Evolutionary conservation across 2,329 filamentous ascomycete genomes (phyloP).

Genomic region (Plectosphaerella plurivora): DNA sequence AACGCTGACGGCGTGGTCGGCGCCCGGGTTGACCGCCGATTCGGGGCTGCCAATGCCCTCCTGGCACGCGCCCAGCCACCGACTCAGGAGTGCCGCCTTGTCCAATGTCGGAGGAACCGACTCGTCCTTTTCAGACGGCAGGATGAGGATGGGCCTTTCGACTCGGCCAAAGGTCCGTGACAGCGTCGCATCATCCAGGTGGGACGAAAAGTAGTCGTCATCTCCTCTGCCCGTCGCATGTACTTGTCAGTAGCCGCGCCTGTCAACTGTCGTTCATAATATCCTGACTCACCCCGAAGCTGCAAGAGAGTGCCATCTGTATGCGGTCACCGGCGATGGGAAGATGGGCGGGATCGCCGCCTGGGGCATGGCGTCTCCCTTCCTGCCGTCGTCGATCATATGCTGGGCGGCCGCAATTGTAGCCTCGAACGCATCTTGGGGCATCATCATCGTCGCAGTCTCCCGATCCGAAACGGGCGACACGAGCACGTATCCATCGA

Average conservation of each 20-base stretch:
- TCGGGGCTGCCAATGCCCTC: conserved; percentile 37
- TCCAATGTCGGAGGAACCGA: conserved; percentile 55
- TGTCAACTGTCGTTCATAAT: background rate
- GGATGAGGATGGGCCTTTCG: conserved; percentile 54
- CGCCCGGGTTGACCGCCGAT: conserved; percentile 47
- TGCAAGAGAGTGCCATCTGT: conserved; percentile 45
- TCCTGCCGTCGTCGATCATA: conserved; percentile 50
- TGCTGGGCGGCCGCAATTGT: conserved; percentile 44
- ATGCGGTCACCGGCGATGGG: conserved; percentile 42
- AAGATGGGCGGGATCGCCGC: conserved; percentile 3
- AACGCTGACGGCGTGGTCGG: conserved; percentile 43
- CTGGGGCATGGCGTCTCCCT: conserved; percentile 30
- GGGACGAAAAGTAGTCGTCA: conserved; percentile 82
- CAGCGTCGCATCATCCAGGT: conserved; percentile 56
- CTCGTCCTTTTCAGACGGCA: conserved; percentile 63
- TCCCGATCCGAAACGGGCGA: conserved; percentile 76
- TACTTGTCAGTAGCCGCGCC: background rate
- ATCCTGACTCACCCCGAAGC: conserved; percentile 40
- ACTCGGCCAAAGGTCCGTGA: conserved; percentile 60
- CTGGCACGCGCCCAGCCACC: conserved; percentile 46
- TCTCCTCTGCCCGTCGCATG: conserved; percentile 49
- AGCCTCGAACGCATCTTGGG: conserved; percentile 31
- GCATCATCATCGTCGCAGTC: conserved; percentile 42
- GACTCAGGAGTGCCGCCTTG: conserved; percentile 48
- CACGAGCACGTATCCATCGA: conserved; percentile 76